Base-by-base conservation (phyloP, 2,329 filamentous ascomycete species). In the Diaporthe destruens region DNA sequence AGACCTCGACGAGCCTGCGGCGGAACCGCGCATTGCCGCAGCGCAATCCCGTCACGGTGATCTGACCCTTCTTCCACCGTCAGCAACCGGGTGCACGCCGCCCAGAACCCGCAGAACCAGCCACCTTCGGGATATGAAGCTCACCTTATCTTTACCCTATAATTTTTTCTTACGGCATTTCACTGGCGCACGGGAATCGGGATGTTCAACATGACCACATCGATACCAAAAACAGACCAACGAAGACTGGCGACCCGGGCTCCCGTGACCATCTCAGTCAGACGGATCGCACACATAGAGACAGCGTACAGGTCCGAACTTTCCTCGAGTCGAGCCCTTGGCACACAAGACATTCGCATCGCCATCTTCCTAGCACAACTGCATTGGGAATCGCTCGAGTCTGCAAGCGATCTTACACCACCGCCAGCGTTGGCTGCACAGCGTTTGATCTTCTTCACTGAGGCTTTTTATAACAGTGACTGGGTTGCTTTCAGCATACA, bases 121-220 rank as follows among this genome's bases (percentile, higher is more conserved):
- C 34, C 44, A 42, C 49, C 53, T 49, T 20, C n/a, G 25, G 12
- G 39, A 51, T 32, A 44, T 23, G 29, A 59, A 70, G 47, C 61
- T 29, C 57, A 65, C 49, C 47, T 44, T 61, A 70, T 72, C 51
- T 59, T 72, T 74, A 74, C 72, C 72, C 71, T 34, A 65, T 63
- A 69, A 51, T 53, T 59, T 72, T 68, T 67, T 54, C 51, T 71
- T 67, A 55, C 51, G 63, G 72, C 72, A 74, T 74, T 69, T 72
- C 51, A 59, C 56, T 54, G 72, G 72, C 72, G 72, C 66, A 74
- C 32, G 44, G 72, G 71, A 70, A 66, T 57, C 71, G 65, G 70
- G 66, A 56, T 47, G 53, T 65, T 59, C 69, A 65, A 34, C 68
- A 72, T 61, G 49, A 70, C 56, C 44, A 49, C 66, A 67, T 67